Percentiles rank a stretch among this genome's conserved stretches.
phyloP scores from a whole-genome alignment of 805 yeast genomes.

The Kurtzmaniella cleridarum region DNA sequence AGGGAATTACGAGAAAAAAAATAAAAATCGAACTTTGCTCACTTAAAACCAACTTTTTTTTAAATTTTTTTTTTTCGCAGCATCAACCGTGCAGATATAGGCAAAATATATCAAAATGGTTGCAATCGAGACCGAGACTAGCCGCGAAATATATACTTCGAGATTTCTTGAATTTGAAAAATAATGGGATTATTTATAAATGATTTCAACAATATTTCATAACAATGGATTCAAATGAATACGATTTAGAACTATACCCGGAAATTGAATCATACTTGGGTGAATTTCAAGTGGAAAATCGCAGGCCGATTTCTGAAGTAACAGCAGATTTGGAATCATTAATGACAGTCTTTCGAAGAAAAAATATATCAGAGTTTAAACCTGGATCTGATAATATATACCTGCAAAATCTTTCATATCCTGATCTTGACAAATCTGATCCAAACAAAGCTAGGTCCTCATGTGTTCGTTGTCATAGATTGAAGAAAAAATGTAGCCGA shows the following conservation, averaged over 20 bases:
- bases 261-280: conserved; percentile 16
- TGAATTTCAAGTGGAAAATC: conserved; percentile 14
- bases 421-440: conserved; percentile 16
- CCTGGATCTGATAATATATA: conserved; percentile 15
- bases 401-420: conserved; percentile 12
- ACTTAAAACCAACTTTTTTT: too few species aligned
- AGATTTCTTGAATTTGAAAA: too few species aligned
- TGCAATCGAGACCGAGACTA: background rate
- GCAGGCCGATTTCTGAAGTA: background rate
- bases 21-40: too few species aligned
- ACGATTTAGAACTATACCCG: conserved; percentile 10
- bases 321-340: conserved; percentile 4
- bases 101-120: background rate
- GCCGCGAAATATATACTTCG: background rate
- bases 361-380: conserved; percentile 13
- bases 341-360: conserved; percentile 25
- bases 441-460: conserved; percentile 19
- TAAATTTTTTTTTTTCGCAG: too few species aligned
- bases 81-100: too few species aligned
- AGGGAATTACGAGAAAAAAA: too few species aligned
- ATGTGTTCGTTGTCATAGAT: conserved; percentile 27
- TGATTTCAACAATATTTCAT: background rate
- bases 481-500: conserved; percentile 26
- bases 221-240: conserved; percentile 6
- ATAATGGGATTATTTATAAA: too few species aligned